Evolutionary conservation across 192 early-diverging fungal species (phyloP).

Genomic region (Gigaspora rosea): DNA sequence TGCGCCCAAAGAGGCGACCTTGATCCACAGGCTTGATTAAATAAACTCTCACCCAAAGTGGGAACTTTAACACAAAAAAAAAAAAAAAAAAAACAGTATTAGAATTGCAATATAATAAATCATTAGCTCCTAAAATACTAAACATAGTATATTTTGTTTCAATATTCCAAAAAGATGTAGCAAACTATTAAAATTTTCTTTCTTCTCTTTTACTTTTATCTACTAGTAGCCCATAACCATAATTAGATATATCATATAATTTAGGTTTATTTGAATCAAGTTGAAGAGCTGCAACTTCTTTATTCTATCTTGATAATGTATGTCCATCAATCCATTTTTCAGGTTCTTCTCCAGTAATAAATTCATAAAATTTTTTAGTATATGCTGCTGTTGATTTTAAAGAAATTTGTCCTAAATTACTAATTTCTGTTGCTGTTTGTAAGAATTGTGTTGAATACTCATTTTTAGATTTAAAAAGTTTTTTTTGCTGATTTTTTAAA

Average conservation of each 20-base stretch:
- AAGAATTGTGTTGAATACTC: not conserved
- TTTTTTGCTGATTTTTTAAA: no score
- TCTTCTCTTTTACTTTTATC: not conserved
- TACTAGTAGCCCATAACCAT: not conserved
- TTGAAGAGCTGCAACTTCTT: not conserved
- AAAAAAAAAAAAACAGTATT: no score
- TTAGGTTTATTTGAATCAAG: not conserved
- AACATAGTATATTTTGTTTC: not conserved
- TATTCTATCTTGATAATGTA: constrained; percentile 10
- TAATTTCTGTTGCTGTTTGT: not conserved
- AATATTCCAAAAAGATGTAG: constrained; percentile 6
- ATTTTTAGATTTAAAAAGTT: no score
- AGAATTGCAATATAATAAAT: not conserved
- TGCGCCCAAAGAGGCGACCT: no score
- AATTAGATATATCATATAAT: not conserved
- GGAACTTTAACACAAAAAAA: no score
- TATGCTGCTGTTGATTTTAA: not conserved
- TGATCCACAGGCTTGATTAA: no score
- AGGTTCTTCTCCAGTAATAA: constrained; percentile 1
- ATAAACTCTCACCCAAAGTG: no score
- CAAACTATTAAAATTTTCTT: not conserved
- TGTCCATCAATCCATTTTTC: not conserved
- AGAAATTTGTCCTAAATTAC: not conserved
- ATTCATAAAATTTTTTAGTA: constrained; percentile 1
- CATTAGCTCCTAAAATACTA: not conserved